Conservation (phyloP, 805 yeast genomes). For the Metschnikowia gelsemii region DNA sequence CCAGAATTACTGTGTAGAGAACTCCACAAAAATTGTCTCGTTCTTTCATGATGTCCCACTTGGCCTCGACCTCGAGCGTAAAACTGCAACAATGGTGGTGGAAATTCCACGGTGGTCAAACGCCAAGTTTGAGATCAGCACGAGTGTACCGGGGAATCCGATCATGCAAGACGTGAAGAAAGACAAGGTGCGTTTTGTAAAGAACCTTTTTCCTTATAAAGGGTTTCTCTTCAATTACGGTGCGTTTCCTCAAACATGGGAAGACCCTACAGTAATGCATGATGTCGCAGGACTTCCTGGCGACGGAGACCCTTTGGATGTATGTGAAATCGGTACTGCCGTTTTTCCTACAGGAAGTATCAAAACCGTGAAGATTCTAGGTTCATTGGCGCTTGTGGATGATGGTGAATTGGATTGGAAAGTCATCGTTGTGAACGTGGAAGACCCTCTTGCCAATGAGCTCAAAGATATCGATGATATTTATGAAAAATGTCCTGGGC, state of each 20-base stretch:
- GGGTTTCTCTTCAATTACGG: constrained; percentile 99
- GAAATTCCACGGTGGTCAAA: constrained; percentile 99
- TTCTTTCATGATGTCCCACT: constrained; percentile 75
- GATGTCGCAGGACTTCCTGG: constrained; percentile 56
- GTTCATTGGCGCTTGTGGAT: constrained; percentile 92
- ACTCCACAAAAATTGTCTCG: constrained; percentile 47
- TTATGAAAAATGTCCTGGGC: constrained; percentile 84
- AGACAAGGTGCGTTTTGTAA: constrained; percentile 92
- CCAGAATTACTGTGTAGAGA: constrained; percentile 45
- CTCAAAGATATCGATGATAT: constrained; percentile 90
- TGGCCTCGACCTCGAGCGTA: constrained; percentile 38
- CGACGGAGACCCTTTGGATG: constrained; percentile 94
- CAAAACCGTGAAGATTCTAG: constrained; percentile 86
- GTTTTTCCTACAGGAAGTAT: constrained; percentile 70
- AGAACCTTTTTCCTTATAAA: constrained; percentile 98
- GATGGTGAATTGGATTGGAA: constrained; percentile 93
- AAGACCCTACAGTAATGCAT: constrained; percentile 60
- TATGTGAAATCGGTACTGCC: constrained; percentile 82
- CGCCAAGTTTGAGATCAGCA: constrained; percentile 93
- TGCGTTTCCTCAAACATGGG: constrained; percentile 96
- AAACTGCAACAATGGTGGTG: constrained; percentile 70
- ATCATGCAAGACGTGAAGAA: constrained; percentile 96
- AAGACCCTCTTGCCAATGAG: constrained; percentile 86
- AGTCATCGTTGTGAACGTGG: constrained; percentile 76
- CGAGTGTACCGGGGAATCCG: constrained; percentile 83